Percentiles rank a stretch among this genome's conserved stretches.
phyloP scores from a whole-genome alignment of 164 flowering plant genomes.

The Chimonanthus salicifolius region DNA sequence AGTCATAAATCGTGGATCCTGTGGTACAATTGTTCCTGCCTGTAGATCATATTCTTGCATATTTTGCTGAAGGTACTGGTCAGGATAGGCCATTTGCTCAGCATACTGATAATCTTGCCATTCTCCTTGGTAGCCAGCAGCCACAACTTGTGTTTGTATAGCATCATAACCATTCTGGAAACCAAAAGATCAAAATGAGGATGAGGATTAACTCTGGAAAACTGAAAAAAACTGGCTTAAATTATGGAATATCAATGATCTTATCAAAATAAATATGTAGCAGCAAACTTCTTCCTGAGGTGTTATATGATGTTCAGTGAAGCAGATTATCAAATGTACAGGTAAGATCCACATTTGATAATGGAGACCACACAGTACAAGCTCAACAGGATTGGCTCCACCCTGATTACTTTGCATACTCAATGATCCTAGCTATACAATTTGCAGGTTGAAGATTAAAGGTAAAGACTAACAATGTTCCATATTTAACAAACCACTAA shows the following conservation, averaged over 20 bases:
- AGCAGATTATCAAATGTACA: neutral
- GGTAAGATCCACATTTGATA: neutral
- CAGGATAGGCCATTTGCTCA: constrained; percentile 81
- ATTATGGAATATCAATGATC: too few relatives aligned
- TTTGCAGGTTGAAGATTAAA: too few relatives aligned
- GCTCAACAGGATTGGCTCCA: too few relatives aligned
- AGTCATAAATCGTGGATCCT: constrained; percentile 86
- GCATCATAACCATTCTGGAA: constrained; percentile 79
- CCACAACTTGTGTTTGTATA: constrained; percentile 59
- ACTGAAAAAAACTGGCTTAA: neutral
- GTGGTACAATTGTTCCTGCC: constrained; percentile 31
- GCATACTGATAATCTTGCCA: constrained; percentile 90
- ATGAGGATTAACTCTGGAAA: neutral
- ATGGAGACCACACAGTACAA: neutral
- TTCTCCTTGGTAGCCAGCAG: constrained; percentile 69
- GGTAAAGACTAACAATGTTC: too few relatives aligned
- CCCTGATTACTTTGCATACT: too few relatives aligned
- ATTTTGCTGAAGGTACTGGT: constrained; percentile 70
- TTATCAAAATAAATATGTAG: neutral
- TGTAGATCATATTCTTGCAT: constrained; percentile 59
- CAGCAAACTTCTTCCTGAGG: neutral
- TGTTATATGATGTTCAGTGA: neutral
- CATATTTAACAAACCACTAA: too few relatives aligned
- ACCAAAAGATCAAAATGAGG: neutral
- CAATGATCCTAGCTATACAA: too few relatives aligned